phyloP scores from a whole-genome alignment of 2,329 filamentous ascomycete species.

The Diaporthe sp. region DNA sequence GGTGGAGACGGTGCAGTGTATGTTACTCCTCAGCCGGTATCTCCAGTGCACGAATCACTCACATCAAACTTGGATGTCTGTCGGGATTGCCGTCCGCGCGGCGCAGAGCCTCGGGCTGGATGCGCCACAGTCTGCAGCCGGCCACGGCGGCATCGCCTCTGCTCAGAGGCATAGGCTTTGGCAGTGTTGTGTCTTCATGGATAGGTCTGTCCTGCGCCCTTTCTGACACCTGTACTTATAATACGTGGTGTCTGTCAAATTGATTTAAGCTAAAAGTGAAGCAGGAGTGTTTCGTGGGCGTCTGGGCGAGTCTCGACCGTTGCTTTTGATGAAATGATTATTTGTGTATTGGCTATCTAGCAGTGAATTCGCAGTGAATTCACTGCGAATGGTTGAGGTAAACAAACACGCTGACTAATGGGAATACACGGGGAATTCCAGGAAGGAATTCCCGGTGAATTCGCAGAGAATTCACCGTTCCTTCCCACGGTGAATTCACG shows the following conservation, averaged over 20 bases:
- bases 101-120: constrained; percentile 63
- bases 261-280: neutral
- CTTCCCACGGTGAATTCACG: too few species aligned
- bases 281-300: neutral
- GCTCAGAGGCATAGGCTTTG: neutral
- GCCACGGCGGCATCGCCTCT: neutral
- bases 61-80: constrained; percentile 65
- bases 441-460: too few species aligned
- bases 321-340: too few species aligned
- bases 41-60: constrained; percentile 63
- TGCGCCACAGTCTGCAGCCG: constrained; percentile 54
- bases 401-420: too few species aligned
- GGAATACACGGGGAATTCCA: too few species aligned
- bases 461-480: too few species aligned
- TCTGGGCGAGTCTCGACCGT: neutral
- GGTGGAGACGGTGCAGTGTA: constrained; percentile 60
- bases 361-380: too few species aligned
- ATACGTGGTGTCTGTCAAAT: neutral
- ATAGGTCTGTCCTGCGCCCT: neutral
- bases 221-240: neutral
- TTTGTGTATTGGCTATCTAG: too few species aligned
- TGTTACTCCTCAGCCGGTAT: constrained; percentile 63
- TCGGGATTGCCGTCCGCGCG: constrained; percentile 60
- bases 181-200: constrained; percentile 27
- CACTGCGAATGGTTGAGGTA: too few species aligned